Evolutionary conservation across 345 rosid species (phyloP), one percentile per base, ranked within the genome.

Genomic region (Camelina neglecta): DNA sequence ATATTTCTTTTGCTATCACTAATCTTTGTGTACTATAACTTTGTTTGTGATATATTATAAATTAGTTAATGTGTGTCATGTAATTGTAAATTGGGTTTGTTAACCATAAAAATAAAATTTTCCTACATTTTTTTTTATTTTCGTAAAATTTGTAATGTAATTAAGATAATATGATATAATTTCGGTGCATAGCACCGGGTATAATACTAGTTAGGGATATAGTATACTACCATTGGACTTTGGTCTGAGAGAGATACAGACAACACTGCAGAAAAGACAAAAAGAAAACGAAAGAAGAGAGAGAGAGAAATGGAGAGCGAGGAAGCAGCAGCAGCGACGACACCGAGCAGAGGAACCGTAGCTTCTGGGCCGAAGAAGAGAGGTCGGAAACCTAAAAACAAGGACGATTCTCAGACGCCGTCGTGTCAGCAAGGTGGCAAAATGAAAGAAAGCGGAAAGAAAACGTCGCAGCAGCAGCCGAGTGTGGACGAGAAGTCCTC

Each of bases 371-470:
- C 90, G 60, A 93, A 91, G 85, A 93, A 93, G 85, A 81, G 98
- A 68, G 98, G 98, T 2, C 87, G 98, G 76, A 93, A 88, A 81
- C 98, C 97, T 47, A 93, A 91, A 83, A 86, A 79, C 57, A 91
- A 91, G 78, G 95, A 85, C 4, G 98, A 93, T 39, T 82, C 85
- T 21, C 84, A 86, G 59, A 84, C 86, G 36, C 75, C 73, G 35
- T 72, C 65, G 0, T 82, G 74, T 7, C 83, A 57, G 53, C 84
- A 81, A 29, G 81, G 76, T 49, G 76, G 67, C 3, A 77, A 71
- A 49, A 71, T 70, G 80, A 76, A 70, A 24, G 80, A 76, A 21
- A 76, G 76, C 18, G 76, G 61, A 63, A 77, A 77, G 76, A 71
- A 51, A 60, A 75, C 81, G 1, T 68, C 78, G 2, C 86, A 84